Base-by-base conservation (phyloP, 805 yeast genomes). In the Kuraishia borneana region DNA sequence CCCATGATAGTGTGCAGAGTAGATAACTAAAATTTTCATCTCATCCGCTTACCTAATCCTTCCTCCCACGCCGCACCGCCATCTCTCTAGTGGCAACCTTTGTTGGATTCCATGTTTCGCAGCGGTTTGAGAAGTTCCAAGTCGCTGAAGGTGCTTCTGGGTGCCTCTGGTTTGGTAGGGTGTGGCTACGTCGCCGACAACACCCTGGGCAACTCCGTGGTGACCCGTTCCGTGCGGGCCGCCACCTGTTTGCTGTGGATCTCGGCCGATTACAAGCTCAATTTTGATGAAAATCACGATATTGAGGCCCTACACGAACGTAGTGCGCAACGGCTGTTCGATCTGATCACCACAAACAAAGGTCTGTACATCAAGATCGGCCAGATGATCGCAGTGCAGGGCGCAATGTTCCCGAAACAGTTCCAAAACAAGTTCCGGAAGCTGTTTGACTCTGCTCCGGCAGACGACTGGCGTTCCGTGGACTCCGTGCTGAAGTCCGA, bases 301-400 rank as follows among this genome's bases (percentile, higher is more conserved):
- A 56, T 75, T n/a, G 67, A 64, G 16, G 65, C 65, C 0, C 51
- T 82, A 7, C 92, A 82, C 43, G 74, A 71, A 37, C 53, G 70
- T 19, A 69, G 72, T 25, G 72, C 89, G 4, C 65, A 62, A 14
- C 50, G 75, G 30, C 44, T 75, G 34, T 62, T 61, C 42, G 46
- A 65, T 30, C 48, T 75, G 34, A 47, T 74, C 36, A 48, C 51
- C 25, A 46, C 46, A 9, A 74, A 74, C 46, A 69, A 66, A 41
- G 81, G 82, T 2, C 60, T 83, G 14, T 83, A 79, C 48, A 76
- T 83, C 50, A 82, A 82, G 50, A 53, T 79, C 43, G 94, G 92
- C 18, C 92, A 82, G 61, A 77, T 83, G 34, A 65, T 82, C 31
- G 89, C 92, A 2, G 73, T 81, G 46, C 92, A 83, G 50, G 76